Evolutionary conservation across 2,329 filamentous ascomycete species (phyloP).

Genomic region (Akanthomyces dipterigenus): DNA sequence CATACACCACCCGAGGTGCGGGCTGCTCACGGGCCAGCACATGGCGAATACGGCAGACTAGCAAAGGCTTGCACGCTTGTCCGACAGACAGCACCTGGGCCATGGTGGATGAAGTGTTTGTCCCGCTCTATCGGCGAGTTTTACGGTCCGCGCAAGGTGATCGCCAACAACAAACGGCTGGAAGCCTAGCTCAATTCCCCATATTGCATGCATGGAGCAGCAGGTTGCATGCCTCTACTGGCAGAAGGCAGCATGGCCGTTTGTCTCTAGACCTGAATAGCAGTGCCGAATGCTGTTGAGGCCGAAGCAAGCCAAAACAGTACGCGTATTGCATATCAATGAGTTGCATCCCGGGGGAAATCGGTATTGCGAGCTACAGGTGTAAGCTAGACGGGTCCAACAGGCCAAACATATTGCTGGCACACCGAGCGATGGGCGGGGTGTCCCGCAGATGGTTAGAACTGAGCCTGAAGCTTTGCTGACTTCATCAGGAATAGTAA

Average conservation of each 20-base stretch:
- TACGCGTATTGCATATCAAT: not conserved
- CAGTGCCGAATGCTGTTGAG: not conserved
- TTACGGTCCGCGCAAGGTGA: not conserved
- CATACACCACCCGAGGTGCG: not conserved
- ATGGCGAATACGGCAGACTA: not conserved
- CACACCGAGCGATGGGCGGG: not conserved
- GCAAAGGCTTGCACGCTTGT: not conserved
- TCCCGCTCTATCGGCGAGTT: not conserved
- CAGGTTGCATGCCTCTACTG: not conserved
- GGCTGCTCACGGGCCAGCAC: not conserved
- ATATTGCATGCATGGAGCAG: not conserved
- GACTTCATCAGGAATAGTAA: not conserved
- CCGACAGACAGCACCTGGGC: not conserved
- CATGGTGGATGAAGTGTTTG: not conserved
- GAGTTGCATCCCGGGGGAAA: not conserved
- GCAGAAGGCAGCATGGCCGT: too few species aligned
- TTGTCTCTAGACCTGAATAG: not conserved
- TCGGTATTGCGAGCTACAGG: not conserved
- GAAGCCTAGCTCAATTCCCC: not conserved
- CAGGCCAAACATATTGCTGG: not conserved
- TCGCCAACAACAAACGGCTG: not conserved
- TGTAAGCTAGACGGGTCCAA: not conserved
- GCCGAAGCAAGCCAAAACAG: not conserved
- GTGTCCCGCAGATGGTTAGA: not conserved
- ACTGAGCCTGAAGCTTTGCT: not conserved